Evolutionary conservation across 768 basidiomycete genomes (phyloP).

Genomic region (Pisolithus tinctorius): DNA sequence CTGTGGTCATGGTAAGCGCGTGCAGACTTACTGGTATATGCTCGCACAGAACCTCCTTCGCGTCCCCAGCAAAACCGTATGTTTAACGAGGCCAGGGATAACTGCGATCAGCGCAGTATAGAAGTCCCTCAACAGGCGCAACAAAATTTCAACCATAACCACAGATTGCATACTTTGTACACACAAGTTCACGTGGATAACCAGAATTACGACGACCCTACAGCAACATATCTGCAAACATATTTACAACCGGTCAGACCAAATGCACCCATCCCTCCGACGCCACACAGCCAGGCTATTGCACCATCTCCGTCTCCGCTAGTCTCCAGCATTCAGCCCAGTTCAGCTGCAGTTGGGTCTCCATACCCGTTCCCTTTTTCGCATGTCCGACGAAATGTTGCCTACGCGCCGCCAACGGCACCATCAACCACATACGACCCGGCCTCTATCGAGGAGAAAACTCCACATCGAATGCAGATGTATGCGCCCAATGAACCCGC

Average conservation of each 20-base stretch:
- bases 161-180: slow-evolving; percentile 32
- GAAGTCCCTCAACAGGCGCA: slow-evolving; percentile 17
- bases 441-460: too few species aligned
- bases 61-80: slow-evolving; percentile 15
- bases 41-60: slow-evolving; percentile 11
- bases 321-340: slow-evolving; percentile 46
- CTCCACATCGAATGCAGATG: too few species aligned
- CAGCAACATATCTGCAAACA: slow-evolving; percentile 50
- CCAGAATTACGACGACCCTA: slow-evolving; percentile 55
- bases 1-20: slow-evolving; percentile 5
- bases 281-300: slow-evolving; percentile 68
- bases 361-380: too few species aligned
- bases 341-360: slow-evolving; percentile 58
- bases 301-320: slow-evolving; percentile 70
- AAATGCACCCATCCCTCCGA: slow-evolving; percentile 73
- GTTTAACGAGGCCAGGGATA: slow-evolving; percentile 15
- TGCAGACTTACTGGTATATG: slow-evolving; percentile 12
- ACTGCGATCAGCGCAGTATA: slow-evolving; percentile 11
- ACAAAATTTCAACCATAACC: slow-evolving; percentile 12
- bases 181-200: slow-evolving; percentile 48
- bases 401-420: too few species aligned
- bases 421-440: too few species aligned
- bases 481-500: too few species aligned
- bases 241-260: slow-evolving; percentile 61
- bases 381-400: too few species aligned